Percentiles rank a stretch among this genome's conserved stretches.
phyloP scores from a whole-genome alignment of 1,284 basidiomycete species.

The Ganoderma sinense region DNA sequence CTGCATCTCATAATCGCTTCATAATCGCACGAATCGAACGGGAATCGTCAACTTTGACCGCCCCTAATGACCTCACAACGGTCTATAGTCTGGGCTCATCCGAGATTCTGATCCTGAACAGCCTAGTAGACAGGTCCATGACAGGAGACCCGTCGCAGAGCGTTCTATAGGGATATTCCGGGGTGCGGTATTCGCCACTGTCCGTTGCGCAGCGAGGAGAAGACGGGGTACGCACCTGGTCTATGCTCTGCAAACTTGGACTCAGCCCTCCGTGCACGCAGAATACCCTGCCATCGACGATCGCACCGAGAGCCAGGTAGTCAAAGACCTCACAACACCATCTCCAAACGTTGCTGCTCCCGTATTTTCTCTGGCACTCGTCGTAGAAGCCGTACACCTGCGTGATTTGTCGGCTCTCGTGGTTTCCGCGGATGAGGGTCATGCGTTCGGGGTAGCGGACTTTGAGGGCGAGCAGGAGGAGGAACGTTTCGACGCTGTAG shows the following conservation, averaged over 20 bases:
- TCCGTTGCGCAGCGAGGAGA: too few species aligned
- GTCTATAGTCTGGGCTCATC: too few species aligned
- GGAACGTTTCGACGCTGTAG: slow-evolving; percentile 97
- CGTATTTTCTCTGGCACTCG: slow-evolving; percentile 97
- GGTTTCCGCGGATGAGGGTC: slow-evolving; percentile 97
- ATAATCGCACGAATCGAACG: too few species aligned
- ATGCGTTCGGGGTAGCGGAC: slow-evolving; percentile 98
- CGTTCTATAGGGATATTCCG: too few species aligned
- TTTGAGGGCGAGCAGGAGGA: slow-evolving; percentile 94
- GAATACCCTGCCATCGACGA: slow-evolving; percentile 95
- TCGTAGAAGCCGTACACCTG: slow-evolving; percentile 99
- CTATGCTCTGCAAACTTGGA: slow-evolving; percentile 84
- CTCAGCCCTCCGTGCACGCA: slow-evolving; percentile 95
- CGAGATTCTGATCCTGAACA: too few species aligned
- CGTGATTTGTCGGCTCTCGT: slow-evolving; percentile 98
- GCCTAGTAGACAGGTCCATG: too few species aligned
- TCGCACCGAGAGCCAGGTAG: slow-evolving; percentile 92
- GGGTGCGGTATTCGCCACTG: too few species aligned
- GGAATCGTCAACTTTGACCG: too few species aligned
- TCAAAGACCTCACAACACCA: slow-evolving; percentile 99
- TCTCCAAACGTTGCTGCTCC: slow-evolving; percentile 94
- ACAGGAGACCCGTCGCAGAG: too few species aligned
- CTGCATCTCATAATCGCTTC: too few species aligned
- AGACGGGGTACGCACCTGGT: slow-evolving; percentile 69
- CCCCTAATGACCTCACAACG: too few species aligned